Evolutionary conservation across 108 stramenopile genomes (phyloP).

Genomic region (Cyclotella choctawhatcheeana): DNA sequence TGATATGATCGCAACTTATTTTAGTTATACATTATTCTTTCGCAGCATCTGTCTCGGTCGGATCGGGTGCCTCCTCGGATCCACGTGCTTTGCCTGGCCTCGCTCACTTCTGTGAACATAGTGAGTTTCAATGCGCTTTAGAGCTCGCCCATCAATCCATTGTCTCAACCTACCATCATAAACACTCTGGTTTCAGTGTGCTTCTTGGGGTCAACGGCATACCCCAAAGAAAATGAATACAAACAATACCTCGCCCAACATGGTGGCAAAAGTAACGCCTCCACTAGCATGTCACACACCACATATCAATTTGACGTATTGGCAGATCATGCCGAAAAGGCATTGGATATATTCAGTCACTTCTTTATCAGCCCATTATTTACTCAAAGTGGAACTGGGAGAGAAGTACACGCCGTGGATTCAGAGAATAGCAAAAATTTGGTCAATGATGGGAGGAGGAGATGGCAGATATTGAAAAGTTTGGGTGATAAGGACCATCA

Average conservation of each 20-base stretch:
- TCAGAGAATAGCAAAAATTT: slow-evolving; percentile 90
- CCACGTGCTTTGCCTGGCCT: slow-evolving; percentile 79
- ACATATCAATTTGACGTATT: slow-evolving; percentile 88
- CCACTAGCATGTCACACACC: slow-evolving; percentile 78
- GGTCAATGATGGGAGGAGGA: slow-evolving; percentile 72
- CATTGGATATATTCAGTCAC: slow-evolving; percentile 82
- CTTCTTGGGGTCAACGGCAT: slow-evolving; percentile 83
- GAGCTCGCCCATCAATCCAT: too few relatives aligned
- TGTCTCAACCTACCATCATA: not conserved
- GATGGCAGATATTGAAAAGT: slow-evolving; percentile 84
- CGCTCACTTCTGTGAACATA: slow-evolving; percentile 93
- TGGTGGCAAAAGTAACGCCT: slow-evolving; percentile 88
- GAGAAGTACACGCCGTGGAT: slow-evolving; percentile 91
- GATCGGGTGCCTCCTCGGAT: slow-evolving; percentile 77
- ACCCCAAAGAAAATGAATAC: slow-evolving; percentile 86
- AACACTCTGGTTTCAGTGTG: slow-evolving; percentile 40
- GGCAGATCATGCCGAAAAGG: slow-evolving; percentile 74
- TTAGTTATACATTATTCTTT: too few relatives aligned
- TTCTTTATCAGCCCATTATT: slow-evolving; percentile 86
- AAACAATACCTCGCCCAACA: slow-evolving; percentile 70
- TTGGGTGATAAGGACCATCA: slow-evolving; percentile 67
- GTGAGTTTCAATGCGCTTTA: too few relatives aligned
- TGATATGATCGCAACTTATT: too few relatives aligned
- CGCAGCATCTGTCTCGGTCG: slow-evolving; percentile 66
- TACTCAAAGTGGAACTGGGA: slow-evolving; percentile 65